Base-by-base conservation (phyloP, 257 asterid genomes). In the Lavandula angustifolia region DNA sequence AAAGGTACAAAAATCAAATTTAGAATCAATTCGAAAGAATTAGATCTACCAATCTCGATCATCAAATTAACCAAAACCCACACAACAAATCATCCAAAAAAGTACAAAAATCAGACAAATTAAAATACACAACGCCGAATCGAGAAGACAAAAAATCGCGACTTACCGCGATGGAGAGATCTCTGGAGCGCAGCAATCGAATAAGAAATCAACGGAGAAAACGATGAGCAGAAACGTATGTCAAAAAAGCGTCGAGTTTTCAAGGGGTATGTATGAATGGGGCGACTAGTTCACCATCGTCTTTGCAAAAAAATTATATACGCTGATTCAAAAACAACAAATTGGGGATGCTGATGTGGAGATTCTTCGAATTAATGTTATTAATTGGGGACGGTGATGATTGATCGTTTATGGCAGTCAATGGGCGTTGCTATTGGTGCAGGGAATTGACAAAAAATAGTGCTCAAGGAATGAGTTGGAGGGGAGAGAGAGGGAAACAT, bases 31-130 rank as follows among this genome's bases (percentile, higher is more conserved):
- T 32, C 35, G 41, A 17, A 60, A 10, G 33, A 47, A 53, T 44
- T 74, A 73, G 78, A 73, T 73, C 78, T 66, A 64, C n/a, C n/a
- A n/a, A n/a, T n/a, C n/a, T 67, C 54, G 61, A 67, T 66, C 60
- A 54, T 38, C 1, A 37, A 6, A 59, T n/a, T 41, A 60, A 60
- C 63, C 72, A 60, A 57, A 65, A 41, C 49, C 59, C 64, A 66
- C 48, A 51, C 17, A 69, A 6, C 32, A 32, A 48, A 34, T 22
- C 47, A 38, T 47, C 63, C 32, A 31, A 42, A 54, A 41, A 4
- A 10, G 14, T 3, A 52, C 32, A 32, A 31, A 29, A 58, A 47
- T 5, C 29, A 13, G 50, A 17, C 0, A 48, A 62, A 62, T 27
- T 32, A 9, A 69, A 18, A 13, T 1, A 12, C 4, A 11, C 5